Evolutionary conservation across 495 filamentous ascomycete species (phyloP), one percentile per base, ranked within the genome.

Genomic region (Cetradonia linearis): DNA sequence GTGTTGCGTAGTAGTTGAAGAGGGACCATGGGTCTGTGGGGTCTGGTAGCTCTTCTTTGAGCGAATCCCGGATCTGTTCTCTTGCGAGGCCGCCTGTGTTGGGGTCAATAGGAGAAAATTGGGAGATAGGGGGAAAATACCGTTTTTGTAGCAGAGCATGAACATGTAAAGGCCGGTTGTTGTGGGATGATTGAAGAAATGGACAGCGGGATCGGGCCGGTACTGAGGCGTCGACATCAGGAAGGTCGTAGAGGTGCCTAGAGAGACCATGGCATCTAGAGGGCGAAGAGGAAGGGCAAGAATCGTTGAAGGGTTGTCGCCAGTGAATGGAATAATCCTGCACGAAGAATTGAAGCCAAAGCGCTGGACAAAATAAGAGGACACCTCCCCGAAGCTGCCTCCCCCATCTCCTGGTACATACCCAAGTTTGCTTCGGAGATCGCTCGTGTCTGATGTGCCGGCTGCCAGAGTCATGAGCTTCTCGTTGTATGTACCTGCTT

Each of bases 91-190:
- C 89, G 61, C 62, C 62, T 63, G 27, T 2, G 8, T 23, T 2
- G 11, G 0, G 23, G 9, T 33, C 20, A 14, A 23, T 14, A 0
- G 7, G 20, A n/a, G 5, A 38, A 9, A n/a, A n/a, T n/a, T n/a
- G 28, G 27, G 25, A 38, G 34, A 36, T 14, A 4, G n/a, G 4
- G 34, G 3, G 27, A 37, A 5, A 10, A 25, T 37, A 64, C 93
- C 93, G 74, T 98, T 98, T 73, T 96, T 96, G 77, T 97, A 98
- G 77, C 93, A 98, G 33, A 98, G 86, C 93, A 98, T 98, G 73
- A 98, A 98, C 91, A 98, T 90, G 74, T 89, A 89, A 46, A 92
- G 77, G 4, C 86, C 86, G 6, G 83, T 74, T 0, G 86, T 90
- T 34, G 89, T 90, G 1, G 88, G 88, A 72, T 93, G 87, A 73